phyloP scores from a whole-genome alignment of 192 early-diverging fungal genomes.

The Linnemannia exigua region DNA sequence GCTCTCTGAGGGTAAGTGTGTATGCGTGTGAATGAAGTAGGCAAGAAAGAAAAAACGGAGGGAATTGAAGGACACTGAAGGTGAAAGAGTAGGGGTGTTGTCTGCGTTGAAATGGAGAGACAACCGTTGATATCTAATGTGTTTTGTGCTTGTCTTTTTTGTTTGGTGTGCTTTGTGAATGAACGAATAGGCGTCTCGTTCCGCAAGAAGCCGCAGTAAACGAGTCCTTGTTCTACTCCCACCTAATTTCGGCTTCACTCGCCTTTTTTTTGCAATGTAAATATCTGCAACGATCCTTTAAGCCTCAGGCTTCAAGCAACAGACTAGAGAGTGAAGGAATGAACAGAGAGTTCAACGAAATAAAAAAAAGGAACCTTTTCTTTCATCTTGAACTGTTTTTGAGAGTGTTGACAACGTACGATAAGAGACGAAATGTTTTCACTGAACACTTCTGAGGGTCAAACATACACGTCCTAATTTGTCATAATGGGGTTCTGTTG shows the following conservation, averaged over 20 bases:
- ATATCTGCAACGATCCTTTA: neutral
- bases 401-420: neutral
- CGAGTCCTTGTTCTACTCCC: neutral
- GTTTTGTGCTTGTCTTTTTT: neutral
- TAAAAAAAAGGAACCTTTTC: neutral
- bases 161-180: neutral
- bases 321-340: neutral
- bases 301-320: neutral
- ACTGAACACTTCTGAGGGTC: neutral
- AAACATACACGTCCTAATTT: neutral
- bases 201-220: constrained; percentile 85
- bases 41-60: too few species aligned
- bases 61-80: too few species aligned
- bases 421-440: neutral
- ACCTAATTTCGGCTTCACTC: neutral
- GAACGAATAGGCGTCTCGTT: constrained; percentile 64
- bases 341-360: neutral
- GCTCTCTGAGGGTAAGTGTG: constrained; percentile 75
- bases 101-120: too few species aligned
- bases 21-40: neutral
- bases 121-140: neutral
- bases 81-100: too few species aligned
- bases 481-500: neutral
- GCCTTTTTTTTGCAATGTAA: neutral
- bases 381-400: neutral